Base-by-base conservation (phyloP, 768 basidiomycete species). In the Lentinula guzmanii region DNA sequence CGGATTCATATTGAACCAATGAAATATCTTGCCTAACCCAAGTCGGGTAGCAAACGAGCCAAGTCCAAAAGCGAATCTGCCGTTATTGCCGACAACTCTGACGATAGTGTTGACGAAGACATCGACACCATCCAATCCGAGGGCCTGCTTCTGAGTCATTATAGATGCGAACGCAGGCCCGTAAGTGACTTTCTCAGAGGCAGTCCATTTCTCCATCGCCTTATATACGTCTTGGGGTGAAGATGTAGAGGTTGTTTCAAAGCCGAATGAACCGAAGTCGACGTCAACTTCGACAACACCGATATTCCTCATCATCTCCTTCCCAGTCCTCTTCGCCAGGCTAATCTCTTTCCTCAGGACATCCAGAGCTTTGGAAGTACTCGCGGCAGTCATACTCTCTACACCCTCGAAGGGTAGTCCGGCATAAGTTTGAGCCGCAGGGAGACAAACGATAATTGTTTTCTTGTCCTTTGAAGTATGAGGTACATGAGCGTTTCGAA, bases 361-460 rank as follows among this genome's bases (percentile, higher is more conserved):
- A 63, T 92, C 89, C 11, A 83, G 77, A 0, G 79, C 92, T 48
- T 87, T 86, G 21, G 89, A 75, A 15, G 87, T 91, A 54, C 85
- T 84, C 4, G 86, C 86, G 34, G 88, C 86, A 63, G 83, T 85
- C 89, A 94, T 93, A 10, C 90, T 83, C 61, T 85, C 84, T 45
- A 87, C 83, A 6, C 81, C 75, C 10, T 78, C 70, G 61, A 84
- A 91, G 5, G 91, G 89, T n/a, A 91, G 75, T 10, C 91, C 91
- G 43, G 90, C 85, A 57, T 84, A 84, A 45, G 85, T 81, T 66
- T 89, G 85, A 46, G 83, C 82, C 16, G 87, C 86, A 0, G 92
- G 90, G 8, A 93, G 74, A 68, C 91, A 92, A 39, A 93, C 74
- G 46, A 93, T 77, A 63, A 93, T 85, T 11, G 83, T 79, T 67